phyloP scores from a whole-genome alignment of 345 rosid species.

The Draba incana region DNA sequence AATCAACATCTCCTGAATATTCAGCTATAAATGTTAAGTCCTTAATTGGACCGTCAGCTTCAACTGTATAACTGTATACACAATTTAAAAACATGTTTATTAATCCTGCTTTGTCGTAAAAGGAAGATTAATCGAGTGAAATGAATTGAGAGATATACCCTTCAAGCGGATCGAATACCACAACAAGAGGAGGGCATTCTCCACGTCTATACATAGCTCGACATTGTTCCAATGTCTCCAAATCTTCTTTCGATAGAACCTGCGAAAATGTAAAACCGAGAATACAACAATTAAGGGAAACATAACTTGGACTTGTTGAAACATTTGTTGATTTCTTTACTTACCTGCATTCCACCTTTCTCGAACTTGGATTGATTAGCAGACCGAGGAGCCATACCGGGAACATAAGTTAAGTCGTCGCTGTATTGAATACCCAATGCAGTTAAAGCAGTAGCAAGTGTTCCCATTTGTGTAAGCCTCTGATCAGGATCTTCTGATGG shows the following conservation, averaged over 20 bases:
- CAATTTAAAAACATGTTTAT: constrained; percentile 25
- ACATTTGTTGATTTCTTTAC: not conserved
- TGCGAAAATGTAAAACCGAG: constrained; percentile 23
- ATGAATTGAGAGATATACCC: constrained; percentile 55
- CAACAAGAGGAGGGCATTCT: constrained; percentile 81
- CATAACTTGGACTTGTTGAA: not conserved
- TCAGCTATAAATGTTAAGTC: constrained; percentile 86
- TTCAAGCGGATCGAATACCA: constrained; percentile 84
- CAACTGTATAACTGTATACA: constrained; percentile 77
- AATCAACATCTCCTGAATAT: constrained; percentile 94
- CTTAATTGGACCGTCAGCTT: constrained; percentile 80
- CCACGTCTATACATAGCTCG: constrained; percentile 75
- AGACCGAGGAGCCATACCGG: constrained; percentile 74
- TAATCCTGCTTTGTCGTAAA: constrained; percentile 11
- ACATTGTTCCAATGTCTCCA: constrained; percentile 70
- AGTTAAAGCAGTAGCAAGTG: constrained; percentile 85
- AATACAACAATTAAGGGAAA: not conserved
- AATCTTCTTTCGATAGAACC: constrained; percentile 84
- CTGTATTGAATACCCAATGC: constrained; percentile 68
- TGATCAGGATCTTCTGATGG: constrained; percentile 70
- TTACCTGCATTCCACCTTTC: constrained; percentile 92
- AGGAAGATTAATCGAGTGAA: constrained; percentile 14
- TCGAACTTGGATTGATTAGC: constrained; percentile 77
- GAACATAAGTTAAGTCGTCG: constrained; percentile 62
- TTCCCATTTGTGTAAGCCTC: constrained; percentile 72